These are phyloP conservation scores for Pichia occidentalis DNA, from an alignment of 805 yeast genomes.

Conservation along the genomic window DNA sequence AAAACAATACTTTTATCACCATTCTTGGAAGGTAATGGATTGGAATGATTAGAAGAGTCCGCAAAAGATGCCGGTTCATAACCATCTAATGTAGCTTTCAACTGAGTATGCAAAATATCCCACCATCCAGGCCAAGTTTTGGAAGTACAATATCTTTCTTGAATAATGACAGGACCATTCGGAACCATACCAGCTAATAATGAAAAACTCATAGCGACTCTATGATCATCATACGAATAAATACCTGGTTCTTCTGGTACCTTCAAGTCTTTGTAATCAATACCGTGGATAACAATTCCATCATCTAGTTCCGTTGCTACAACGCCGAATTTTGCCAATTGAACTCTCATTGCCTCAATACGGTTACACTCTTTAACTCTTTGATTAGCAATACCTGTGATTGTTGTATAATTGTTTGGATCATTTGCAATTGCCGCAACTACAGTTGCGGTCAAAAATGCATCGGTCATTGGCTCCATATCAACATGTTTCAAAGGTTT, in stretches of 20 bases:
- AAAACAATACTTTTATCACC: constrained; percentile 59
- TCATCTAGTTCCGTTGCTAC: constrained; percentile 78
- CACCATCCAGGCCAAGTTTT: constrained; percentile 99
- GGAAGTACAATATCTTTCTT: constrained; percentile 88
- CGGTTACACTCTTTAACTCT: constrained; percentile 97
- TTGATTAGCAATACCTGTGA: constrained; percentile 95
- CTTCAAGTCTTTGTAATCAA: constrained; percentile 42
- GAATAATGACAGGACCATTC: constrained; percentile 55
- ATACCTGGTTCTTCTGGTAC: constrained; percentile 59
- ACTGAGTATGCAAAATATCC: constrained; percentile 74
- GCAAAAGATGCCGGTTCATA: constrained; percentile 37
- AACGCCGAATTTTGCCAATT: constrained; percentile 88
- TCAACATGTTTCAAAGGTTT: constrained; percentile 72
- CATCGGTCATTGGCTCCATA: constrained; percentile 99
- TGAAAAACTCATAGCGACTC: constrained; percentile 97
- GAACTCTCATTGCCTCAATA: constrained; percentile 88
- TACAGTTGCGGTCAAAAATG: constrained; percentile 92
- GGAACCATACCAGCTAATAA: constrained; percentile 64
- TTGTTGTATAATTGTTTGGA: constrained; percentile 56
- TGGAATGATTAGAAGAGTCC: constrained; percentile 12
- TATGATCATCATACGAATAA: constrained; percentile 85
- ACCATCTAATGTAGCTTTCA: constrained; percentile 67
- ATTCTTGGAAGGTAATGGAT: constrained; percentile 26
- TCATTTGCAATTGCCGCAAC: constrained; percentile 82
- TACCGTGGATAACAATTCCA: constrained; percentile 84